Conservation (phyloP, 2,329 filamentous ascomycete species). For the Biscogniauxia sp. region DNA sequence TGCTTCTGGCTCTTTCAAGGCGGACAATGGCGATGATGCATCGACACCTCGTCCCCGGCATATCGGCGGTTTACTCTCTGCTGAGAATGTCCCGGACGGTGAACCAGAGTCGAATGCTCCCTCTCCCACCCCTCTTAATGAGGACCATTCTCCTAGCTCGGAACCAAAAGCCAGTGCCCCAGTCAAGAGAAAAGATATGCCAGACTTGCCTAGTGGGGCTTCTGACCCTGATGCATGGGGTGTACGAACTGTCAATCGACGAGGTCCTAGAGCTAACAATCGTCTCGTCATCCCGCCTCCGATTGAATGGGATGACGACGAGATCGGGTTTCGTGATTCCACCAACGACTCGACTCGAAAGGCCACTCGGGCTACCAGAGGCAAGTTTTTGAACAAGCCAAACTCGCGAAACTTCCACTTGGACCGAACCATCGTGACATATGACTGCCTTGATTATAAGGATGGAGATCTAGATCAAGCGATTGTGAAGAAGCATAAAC, state of each 20-base stretch:
- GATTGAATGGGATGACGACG: slow-evolving; percentile 49
- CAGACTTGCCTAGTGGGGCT: slow-evolving; percentile 38
- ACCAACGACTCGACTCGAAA: slow-evolving; percentile 54
- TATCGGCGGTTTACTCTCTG: slow-evolving; percentile 38
- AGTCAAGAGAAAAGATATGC: slow-evolving; percentile 27
- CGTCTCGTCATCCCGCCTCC: slow-evolving; percentile 51
- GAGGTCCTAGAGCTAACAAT: slow-evolving; percentile 44
- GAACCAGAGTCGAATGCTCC: slow-evolving; percentile 34
- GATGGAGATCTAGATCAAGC: slow-evolving; percentile 52
- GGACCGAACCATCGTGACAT: slow-evolving; percentile 52
- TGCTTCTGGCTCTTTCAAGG: slow-evolving; percentile 27
- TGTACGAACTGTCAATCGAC: slow-evolving; percentile 45
- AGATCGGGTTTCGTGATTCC: slow-evolving; percentile 60
- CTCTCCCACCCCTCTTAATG: slow-evolving; percentile 26
- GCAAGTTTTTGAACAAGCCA: slow-evolving; percentile 52
- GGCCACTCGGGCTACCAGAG: slow-evolving; percentile 50
- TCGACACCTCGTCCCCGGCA: slow-evolving; percentile 38
- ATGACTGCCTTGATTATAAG: slow-evolving; percentile 48
- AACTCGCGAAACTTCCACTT: slow-evolving; percentile 54
- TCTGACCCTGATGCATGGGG: slow-evolving; percentile 52
- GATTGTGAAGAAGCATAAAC: slow-evolving; percentile 45
- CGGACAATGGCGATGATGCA: slow-evolving; percentile 30
- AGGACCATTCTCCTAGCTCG: slow-evolving; percentile 18
- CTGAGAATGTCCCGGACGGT: slow-evolving; percentile 32
- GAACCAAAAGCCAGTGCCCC: slow-evolving; percentile 22